Conservation (phyloP, 2,329 filamentous ascomycete genomes). For the Alternaria sp. region DNA sequence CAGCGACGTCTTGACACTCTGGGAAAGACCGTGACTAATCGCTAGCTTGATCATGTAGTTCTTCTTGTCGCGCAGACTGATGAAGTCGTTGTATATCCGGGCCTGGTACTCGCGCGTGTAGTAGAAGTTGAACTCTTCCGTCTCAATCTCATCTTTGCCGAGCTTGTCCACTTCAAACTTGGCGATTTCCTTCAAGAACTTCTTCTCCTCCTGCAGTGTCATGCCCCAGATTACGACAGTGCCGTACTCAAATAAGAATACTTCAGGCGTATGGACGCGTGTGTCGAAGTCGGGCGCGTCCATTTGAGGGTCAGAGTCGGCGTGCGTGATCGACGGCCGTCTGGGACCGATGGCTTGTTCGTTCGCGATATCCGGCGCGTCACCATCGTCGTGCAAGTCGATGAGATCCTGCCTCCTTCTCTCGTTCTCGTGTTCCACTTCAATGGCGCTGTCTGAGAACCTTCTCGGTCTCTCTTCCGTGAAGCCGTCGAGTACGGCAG, state of each 20-base stretch:
- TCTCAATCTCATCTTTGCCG: constrained; percentile 85
- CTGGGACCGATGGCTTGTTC: constrained; percentile 32
- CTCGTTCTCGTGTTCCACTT: constrained; percentile 66
- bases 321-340: constrained; percentile 35
- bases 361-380: constrained; percentile 32
- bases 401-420: constrained; percentile 67
- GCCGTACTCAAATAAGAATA: constrained; percentile 97
- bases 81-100: constrained; percentile 99
- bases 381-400: constrained; percentile 59
- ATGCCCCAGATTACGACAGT: constrained; percentile 99
- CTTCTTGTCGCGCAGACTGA: constrained; percentile 88
- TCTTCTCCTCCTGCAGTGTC: constrained; percentile 85
- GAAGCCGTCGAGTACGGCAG: constrained; percentile 37
- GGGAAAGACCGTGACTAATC: constrained; percentile 92
- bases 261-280: constrained; percentile 86
- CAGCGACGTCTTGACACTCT: constrained; percentile 96
- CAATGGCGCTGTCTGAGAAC: constrained; percentile 75
- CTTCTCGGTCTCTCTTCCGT: constrained; percentile 62
- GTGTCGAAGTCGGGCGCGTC: constrained; percentile 78
- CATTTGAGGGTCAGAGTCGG: constrained; percentile 41
- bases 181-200: constrained; percentile 89
- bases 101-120: constrained; percentile 98
- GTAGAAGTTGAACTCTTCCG: constrained; percentile 99
- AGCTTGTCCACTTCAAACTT: constrained; percentile 95
- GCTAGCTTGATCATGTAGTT: constrained; percentile 99